Conservation (phyloP, 2,329 filamentous ascomycete genomes). For the Cryphonectria carpinicola region DNA sequence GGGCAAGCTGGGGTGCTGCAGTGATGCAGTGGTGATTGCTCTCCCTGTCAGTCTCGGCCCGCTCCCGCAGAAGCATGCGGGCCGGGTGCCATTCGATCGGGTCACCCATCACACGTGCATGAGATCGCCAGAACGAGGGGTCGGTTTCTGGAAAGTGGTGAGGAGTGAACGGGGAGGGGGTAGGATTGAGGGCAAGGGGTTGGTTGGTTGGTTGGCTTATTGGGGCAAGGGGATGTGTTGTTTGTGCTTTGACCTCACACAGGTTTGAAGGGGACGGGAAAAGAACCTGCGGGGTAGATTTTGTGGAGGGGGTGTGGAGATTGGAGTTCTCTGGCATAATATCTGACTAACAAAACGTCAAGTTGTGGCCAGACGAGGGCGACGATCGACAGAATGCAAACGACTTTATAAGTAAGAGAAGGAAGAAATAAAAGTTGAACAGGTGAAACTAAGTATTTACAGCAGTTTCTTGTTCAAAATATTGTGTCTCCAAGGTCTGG, state of each 20-base stretch:
- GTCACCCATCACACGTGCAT: conserved; percentile 13
- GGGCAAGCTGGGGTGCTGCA: conserved; percentile 39
- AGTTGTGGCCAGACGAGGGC: neutral
- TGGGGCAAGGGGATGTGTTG: neutral
- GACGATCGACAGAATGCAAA: neutral
- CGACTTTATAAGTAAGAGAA: neutral
- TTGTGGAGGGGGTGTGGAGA: neutral
- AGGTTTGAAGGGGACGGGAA: neutral
- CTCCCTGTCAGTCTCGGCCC: conserved; percentile 4
- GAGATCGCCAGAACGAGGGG: neutral
- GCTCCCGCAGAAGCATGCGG: conserved; percentile 27
- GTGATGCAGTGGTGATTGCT: neutral
- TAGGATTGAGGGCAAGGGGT: neutral
- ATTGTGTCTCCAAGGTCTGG: too few relatives aligned
- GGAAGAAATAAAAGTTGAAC: neutral
- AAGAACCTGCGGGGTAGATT: neutral
- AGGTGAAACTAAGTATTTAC: neutral
- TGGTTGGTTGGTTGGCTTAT: too few relatives aligned
- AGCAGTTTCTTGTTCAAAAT: neutral
- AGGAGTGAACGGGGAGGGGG: too few relatives aligned
- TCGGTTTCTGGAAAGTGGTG: neutral
- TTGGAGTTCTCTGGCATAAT: neutral
- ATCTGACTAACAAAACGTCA: neutral
- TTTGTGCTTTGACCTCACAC: neutral
- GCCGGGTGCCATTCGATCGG: conserved; percentile 34